Percentiles rank a stretch among this genome's conserved stretches.
phyloP scores from a whole-genome alignment of 2,329 filamentous ascomycete genomes.

The Curvularia eragrostidis region DNA sequence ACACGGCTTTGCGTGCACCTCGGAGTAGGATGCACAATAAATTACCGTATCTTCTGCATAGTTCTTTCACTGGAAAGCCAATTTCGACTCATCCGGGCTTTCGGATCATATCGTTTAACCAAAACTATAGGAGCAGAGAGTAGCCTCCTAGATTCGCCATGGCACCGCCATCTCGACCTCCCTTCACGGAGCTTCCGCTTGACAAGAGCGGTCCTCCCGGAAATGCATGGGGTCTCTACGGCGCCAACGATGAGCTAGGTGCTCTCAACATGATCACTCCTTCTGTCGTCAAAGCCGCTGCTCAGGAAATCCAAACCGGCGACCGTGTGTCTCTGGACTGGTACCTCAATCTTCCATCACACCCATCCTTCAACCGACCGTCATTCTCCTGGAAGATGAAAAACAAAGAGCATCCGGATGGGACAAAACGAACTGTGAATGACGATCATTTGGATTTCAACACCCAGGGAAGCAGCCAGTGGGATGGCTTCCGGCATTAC shows the following conservation, averaged over 20 bases:
- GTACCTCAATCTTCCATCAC: slow-evolving; percentile 49
- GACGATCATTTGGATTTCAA: slow-evolving; percentile 50
- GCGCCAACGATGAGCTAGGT: slow-evolving; percentile 59
- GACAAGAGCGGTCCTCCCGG: slow-evolving; percentile 58
- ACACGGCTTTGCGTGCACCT: slow-evolving; percentile 13
- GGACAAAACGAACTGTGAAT: slow-evolving; percentile 42
- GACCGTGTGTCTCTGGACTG: slow-evolving; percentile 51
- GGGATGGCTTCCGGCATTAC: slow-evolving; percentile 52
- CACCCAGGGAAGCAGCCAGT: slow-evolving; percentile 49
- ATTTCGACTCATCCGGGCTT: background rate
- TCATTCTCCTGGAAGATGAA: slow-evolving; percentile 39
- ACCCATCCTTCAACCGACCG: slow-evolving; percentile 49
- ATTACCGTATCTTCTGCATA: background rate
- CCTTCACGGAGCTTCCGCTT: slow-evolving; percentile 59
- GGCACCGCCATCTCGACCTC: slow-evolving; percentile 35
- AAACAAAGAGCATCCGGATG: slow-evolving; percentile 38
- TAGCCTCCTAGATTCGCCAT: slow-evolving; percentile 8
- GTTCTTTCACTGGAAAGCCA: background rate
- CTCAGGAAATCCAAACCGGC: slow-evolving; percentile 55
- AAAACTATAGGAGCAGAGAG: background rate
- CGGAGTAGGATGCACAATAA: background rate
- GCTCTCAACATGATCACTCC: slow-evolving; percentile 63
- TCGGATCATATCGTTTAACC: background rate
- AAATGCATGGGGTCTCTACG: slow-evolving; percentile 65
- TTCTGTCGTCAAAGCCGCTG: slow-evolving; percentile 51